phyloP scores from a whole-genome alignment of 2,329 filamentous ascomycete species.

The Talaromyces piceae region DNA sequence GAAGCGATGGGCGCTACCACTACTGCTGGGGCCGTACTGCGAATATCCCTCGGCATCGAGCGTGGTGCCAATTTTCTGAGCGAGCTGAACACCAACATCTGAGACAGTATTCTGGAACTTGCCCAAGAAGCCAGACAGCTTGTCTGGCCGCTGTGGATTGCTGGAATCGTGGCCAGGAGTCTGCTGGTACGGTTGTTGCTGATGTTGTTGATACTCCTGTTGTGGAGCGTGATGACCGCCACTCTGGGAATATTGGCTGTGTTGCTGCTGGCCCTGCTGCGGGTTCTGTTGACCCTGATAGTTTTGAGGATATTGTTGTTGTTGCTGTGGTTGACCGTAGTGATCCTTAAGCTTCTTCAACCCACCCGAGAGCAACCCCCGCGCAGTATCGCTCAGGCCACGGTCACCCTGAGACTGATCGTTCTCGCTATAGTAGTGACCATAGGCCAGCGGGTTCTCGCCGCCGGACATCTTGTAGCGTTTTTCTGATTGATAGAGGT shows the following conservation, averaged over 20 bases:
- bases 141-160: conserved; percentile 21
- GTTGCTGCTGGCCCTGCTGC: conserved; percentile 2
- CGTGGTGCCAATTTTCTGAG: conserved; percentile 41
- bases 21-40: conserved; percentile 29
- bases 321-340: too few species aligned
- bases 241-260: background rate
- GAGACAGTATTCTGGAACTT: conserved; percentile 49
- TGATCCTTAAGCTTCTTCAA: conserved; percentile 41
- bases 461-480: conserved; percentile 31
- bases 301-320: too few species aligned
- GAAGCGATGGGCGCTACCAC: conserved; percentile 43
- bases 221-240: conserved; percentile 8
- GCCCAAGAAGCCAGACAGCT: conserved; percentile 44
- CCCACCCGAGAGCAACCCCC: conserved; percentile 47
- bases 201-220: conserved; percentile 20
- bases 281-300: conserved; percentile 14
- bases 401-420: conserved; percentile 21
- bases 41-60: conserved; percentile 44
- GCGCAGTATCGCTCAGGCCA: conserved; percentile 32
- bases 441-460: conserved; percentile 50
- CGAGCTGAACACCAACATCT: conserved; percentile 44
- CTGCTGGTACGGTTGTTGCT: too few species aligned
- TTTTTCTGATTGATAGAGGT: too few species aligned
- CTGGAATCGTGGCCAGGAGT: conserved; percentile 14
- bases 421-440: conserved; percentile 35